Conservation (phyloP, 805 yeast species). For the Cyberlindnera galapagoensis region DNA sequence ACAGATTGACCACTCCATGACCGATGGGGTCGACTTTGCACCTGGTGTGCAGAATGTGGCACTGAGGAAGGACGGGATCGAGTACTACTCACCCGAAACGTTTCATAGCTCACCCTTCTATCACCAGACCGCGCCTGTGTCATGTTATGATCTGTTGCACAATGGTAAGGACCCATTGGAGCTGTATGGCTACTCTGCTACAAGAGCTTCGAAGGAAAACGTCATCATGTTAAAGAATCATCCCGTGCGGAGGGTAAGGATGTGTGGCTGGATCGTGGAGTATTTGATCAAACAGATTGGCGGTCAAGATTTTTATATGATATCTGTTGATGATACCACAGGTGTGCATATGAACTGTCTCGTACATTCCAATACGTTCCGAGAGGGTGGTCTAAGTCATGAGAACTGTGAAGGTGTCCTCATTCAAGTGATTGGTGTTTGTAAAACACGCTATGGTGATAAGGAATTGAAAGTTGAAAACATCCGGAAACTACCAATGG, state of each 20-base stretch:
- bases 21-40: slow-evolving; percentile 17
- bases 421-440: slow-evolving; percentile 25
- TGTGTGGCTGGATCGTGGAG: slow-evolving; percentile 33
- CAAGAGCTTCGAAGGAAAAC: slow-evolving; percentile 8
- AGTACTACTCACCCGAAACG: slow-evolving; percentile 29
- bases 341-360: slow-evolving; percentile 25
- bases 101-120: slow-evolving; percentile 29
- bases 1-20: too few species aligned
- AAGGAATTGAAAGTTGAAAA: slow-evolving; percentile 28
- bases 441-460: slow-evolving; percentile 11
- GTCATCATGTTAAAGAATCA: slow-evolving; percentile 34
- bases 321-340: slow-evolving; percentile 28
- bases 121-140: slow-evolving; percentile 24
- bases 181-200: slow-evolving; percentile 25
- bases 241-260: slow-evolving; percentile 31
- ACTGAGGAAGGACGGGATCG: slow-evolving; percentile 19
- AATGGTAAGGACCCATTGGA: slow-evolving; percentile 15
- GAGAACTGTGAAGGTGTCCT: slow-evolving; percentile 21
- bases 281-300: slow-evolving; percentile 18
- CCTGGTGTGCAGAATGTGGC: slow-evolving; percentile 24
- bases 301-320: slow-evolving; percentile 16
- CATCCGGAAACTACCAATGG: slow-evolving; percentile 20
- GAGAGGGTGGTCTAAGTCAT: slow-evolving; percentile 17
- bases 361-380: slow-evolving; percentile 16
- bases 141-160: slow-evolving; percentile 26